Percentiles rank a stretch among this genome's conserved stretches.
Conservation (phyloP, 2,329 filamentous ascomycete genomes). For the Epichloe scottii region DNA sequence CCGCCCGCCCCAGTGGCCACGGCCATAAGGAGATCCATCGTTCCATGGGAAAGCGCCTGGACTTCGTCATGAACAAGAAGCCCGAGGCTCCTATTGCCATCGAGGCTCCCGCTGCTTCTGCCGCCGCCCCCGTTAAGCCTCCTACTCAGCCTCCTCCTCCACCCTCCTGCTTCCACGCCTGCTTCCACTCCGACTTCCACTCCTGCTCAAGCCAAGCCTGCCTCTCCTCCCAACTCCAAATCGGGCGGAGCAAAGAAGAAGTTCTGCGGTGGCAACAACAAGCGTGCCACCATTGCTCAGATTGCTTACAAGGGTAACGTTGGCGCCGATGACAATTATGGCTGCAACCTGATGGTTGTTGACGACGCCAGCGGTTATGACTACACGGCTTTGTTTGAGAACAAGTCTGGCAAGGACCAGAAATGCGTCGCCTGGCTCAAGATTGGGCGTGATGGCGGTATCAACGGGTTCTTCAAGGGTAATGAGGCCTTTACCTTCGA, state of each 20-base stretch:
- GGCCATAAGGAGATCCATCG: slow-evolving; percentile 23
- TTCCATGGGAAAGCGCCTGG: slow-evolving; percentile 17
- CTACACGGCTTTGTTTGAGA: slow-evolving; percentile 30
- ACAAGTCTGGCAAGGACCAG: slow-evolving; percentile 22
- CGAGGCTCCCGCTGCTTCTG: neutral
- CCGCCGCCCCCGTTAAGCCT: neutral
- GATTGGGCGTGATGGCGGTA: slow-evolving; percentile 30
- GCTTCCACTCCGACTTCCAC: neutral
- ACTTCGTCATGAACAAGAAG: slow-evolving; percentile 24
- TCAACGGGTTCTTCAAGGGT: slow-evolving; percentile 34
- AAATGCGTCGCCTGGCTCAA: slow-evolving; percentile 38
- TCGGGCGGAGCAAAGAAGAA: slow-evolving; percentile 13
- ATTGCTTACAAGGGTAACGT: slow-evolving; percentile 37
- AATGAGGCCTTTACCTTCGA: too few relatives aligned
- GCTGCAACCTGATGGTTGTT: slow-evolving; percentile 40
- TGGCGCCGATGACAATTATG: slow-evolving; percentile 28
- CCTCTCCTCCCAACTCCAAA: slow-evolving; percentile 8
- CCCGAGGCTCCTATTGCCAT: slow-evolving; percentile 15
- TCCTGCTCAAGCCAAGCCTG: slow-evolving; percentile 1
- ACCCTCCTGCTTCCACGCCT: neutral
- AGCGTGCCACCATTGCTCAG: slow-evolving; percentile 34
- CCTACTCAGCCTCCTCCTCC: neutral
- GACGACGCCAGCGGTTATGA: slow-evolving; percentile 27
- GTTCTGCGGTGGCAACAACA: slow-evolving; percentile 26
- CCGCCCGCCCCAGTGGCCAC: slow-evolving; percentile 28